Evolutionary conservation across 768 basidiomycete species (phyloP), one percentile per base, ranked within the genome.

Genomic region (Mycena belliarum): DNA sequence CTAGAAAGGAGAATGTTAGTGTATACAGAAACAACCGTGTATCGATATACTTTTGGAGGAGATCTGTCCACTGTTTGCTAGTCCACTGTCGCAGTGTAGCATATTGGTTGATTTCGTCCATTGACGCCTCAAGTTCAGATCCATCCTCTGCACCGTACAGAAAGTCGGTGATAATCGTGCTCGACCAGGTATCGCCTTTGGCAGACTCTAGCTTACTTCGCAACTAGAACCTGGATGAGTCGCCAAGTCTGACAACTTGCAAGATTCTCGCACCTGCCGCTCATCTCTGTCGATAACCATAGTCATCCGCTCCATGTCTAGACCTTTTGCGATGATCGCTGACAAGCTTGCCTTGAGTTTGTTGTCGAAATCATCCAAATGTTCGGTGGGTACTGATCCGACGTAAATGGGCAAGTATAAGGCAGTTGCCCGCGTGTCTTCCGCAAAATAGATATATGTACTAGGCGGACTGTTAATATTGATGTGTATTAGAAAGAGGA

Each of bases 221-320:
- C 23, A 95, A 76, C 91, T 94, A 18, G 40, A 33, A 55, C 25
- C 9, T 25, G n/a, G 37, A 12, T 57, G 53, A 65, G 35, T 47
- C 32, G 41, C 46, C 32, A 35, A 23, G n/a, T 32, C 46, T 16
- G 33, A 52, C 50, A 29, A 26, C 28, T 33, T 8, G n/a, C n/a
- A 18, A 47, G 32, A 35, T 37, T 16, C 4, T 63, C 71, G 49
- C 59, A 90, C 87, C 79, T 95, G 93, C 53, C 95, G 86, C 73
- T 93, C 89, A 65, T 97, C 93, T 49, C 94, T 79, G 62, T 87
- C 83, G 44, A 99, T 84, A 18, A 97, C 79, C 84, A 91, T 88
- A 16, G 73, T 71, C 88, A 99, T 97, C 11, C 96, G 79, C 28
- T 86, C 79, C 89, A 98, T 94, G 71, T 98, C 93, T 47, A 98